Evolutionary conservation across 768 basidiomycete genomes (phyloP).

Genomic region (Panus rudis): DNA sequence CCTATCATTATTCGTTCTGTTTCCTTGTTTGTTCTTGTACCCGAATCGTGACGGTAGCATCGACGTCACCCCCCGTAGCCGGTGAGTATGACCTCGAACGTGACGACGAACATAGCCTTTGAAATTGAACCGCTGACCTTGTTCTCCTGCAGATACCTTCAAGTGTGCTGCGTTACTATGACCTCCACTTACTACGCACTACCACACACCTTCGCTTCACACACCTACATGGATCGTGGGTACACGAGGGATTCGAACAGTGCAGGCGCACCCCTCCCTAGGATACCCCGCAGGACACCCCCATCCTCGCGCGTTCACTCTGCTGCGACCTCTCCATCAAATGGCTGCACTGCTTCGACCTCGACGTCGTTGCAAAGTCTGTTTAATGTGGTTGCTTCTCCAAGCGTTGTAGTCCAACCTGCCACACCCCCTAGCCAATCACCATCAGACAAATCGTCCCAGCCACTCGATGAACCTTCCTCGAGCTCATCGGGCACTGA

Average conservation of each 20-base stretch:
- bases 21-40: too few relatives aligned
- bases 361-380: neutral
- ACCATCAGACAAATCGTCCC: neutral
- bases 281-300: constrained; percentile 48
- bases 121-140: too few relatives aligned
- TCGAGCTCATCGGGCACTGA: constrained; percentile 14
- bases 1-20: too few relatives aligned
- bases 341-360: constrained; percentile 7
- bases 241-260: constrained; percentile 37
- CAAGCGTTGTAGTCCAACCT: constrained; percentile 19
- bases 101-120: too few relatives aligned
- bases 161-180: neutral
- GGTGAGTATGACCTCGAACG: too few relatives aligned
- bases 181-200: constrained; percentile 6
- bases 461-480: constrained; percentile 1
- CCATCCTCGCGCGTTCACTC: constrained; percentile 16
- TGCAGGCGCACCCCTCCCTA: constrained; percentile 55
- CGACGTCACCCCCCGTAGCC: too few relatives aligned
- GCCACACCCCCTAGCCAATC: constrained; percentile 21
- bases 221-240: constrained; percentile 14
- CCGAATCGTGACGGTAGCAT: too few relatives aligned
- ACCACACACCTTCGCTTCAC: constrained; percentile 11
- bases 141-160: too few relatives aligned
- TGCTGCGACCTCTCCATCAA: constrained; percentile 10
- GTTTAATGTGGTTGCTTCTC: constrained; percentile 6